These are phyloP conservation scores for Litsea cubeba DNA, from an alignment of 164 flowering plant species.

Conservation along the genomic window DNA sequence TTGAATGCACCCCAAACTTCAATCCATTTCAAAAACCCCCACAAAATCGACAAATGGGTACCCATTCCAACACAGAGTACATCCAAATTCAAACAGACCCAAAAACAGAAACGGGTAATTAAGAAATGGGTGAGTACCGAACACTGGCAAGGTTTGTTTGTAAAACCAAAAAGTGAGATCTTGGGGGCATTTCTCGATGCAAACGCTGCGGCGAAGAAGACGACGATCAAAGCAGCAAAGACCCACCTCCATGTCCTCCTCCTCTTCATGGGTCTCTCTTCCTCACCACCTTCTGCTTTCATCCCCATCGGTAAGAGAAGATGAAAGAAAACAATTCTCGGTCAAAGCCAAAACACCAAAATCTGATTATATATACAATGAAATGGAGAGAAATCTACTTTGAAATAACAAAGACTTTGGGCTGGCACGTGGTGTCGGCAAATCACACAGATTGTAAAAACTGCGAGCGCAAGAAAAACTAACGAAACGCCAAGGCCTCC, in stretches of 20 bases:
- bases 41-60: not conserved
- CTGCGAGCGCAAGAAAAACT: no score
- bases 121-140: not conserved
- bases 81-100: not conserved
- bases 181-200: slow-evolving; percentile 15
- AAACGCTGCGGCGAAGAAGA: slow-evolving; percentile 14
- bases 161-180: slow-evolving; percentile 13
- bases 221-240: slow-evolving; percentile 12
- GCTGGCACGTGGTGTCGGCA: no score
- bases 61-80: not conserved
- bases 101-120: not conserved
- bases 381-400: no score
- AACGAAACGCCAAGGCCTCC: no score
- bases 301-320: not conserved
- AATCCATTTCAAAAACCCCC: not conserved
- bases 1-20: not conserved
- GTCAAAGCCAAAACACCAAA: not conserved
- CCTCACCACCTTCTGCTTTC: not conserved
- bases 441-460: no score
- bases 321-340: not conserved
- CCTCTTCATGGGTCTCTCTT: not conserved
- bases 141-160: slow-evolving; percentile 17
- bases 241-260: slow-evolving; percentile 18
- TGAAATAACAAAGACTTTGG: no score
- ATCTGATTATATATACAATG: no score